phyloP scores from a whole-genome alignment of 2,329 filamentous ascomycete genomes.

The Aspergillus sp. region DNA sequence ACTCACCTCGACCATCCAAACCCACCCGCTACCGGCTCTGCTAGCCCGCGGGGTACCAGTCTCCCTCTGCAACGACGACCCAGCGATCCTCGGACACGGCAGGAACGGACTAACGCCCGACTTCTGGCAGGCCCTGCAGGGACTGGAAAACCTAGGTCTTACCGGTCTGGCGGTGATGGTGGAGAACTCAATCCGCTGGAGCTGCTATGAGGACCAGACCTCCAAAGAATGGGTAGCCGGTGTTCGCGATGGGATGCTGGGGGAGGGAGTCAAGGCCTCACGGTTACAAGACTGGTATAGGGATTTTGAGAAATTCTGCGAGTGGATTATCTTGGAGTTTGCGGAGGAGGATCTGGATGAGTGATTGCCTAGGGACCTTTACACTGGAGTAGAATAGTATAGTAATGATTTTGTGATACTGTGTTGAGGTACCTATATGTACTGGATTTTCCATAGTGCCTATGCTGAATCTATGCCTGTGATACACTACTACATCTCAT shows the following conservation, averaged over 20 bases:
- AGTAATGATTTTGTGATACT: no score
- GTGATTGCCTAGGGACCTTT: constrained; percentile 1
- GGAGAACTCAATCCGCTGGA: constrained; percentile 88
- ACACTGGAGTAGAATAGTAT: no score
- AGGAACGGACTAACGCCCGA: constrained; percentile 78
- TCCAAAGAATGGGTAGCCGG: constrained; percentile 62
- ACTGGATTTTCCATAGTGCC: no score
- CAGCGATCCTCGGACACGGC: constrained; percentile 77
- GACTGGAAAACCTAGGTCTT: constrained; percentile 83
- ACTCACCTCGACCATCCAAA: constrained; percentile 65
- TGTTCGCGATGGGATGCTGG: constrained; percentile 65
- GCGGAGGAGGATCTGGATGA: constrained; percentile 43
- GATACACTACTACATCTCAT: no score
- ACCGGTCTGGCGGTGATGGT: constrained; percentile 78
- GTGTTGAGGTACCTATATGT: no score
- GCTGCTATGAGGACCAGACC: constrained; percentile 73
- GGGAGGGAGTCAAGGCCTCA: constrained; percentile 60
- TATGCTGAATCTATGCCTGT: no score
- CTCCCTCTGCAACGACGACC: constrained; percentile 82
- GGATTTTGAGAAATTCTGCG: constrained; percentile 82
- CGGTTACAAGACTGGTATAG: constrained; percentile 69
- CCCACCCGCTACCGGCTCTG: constrained; percentile 74
- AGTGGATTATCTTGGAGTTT: constrained; percentile 80
- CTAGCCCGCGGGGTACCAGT: constrained; percentile 77
- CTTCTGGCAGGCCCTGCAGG: constrained; percentile 88